A percentile compares a stretch with the other conserved stretches of the same genome.
These are phyloP conservation scores for Berkeleyomyces basicola DNA, from an alignment of 2,329 filamentous ascomycete genomes.

Conservation along the genomic window DNA sequence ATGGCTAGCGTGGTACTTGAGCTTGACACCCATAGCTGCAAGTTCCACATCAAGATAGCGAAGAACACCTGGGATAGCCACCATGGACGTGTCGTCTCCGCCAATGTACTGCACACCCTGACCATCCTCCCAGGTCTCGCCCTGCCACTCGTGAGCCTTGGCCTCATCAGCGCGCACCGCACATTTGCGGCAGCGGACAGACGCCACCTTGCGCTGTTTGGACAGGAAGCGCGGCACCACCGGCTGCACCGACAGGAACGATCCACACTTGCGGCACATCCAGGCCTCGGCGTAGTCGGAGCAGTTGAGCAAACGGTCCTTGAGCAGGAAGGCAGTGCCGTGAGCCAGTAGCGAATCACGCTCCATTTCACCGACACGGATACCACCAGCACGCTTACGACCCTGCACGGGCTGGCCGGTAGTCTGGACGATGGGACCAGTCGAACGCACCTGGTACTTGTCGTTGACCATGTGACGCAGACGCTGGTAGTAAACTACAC, in stretches of 20 bases:
- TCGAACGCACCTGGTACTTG: slow-evolving; percentile 96
- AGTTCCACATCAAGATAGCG: slow-evolving; percentile 90
- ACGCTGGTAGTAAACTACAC: slow-evolving; percentile 95
- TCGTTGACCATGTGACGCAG: slow-evolving; percentile 99
- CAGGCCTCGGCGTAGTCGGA: slow-evolving; percentile 82
- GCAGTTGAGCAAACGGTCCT: slow-evolving; percentile 93
- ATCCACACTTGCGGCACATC: slow-evolving; percentile 79
- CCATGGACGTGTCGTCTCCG: slow-evolving; percentile 76
- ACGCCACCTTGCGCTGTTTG: slow-evolving; percentile 48
- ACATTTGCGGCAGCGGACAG: slow-evolving; percentile 66
- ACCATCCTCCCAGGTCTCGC: slow-evolving; percentile 85
- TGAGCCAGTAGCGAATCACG: slow-evolving; percentile 88
- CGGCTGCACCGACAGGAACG: slow-evolving; percentile 75
- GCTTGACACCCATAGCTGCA: slow-evolving; percentile 86
- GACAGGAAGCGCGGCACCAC: slow-evolving; percentile 49
- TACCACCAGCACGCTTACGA: slow-evolving; percentile 88
- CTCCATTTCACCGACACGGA: slow-evolving; percentile 98
- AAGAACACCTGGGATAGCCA: slow-evolving; percentile 83
- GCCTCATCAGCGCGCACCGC: slow-evolving; percentile 44
- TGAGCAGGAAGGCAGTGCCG: slow-evolving; percentile 83
- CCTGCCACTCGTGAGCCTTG: slow-evolving; percentile 40
- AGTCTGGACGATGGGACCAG: slow-evolving; percentile 73
- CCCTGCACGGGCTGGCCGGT: slow-evolving; percentile 97
- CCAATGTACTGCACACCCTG: slow-evolving; percentile 70
- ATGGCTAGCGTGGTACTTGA: slow-evolving; percentile 57